Evolutionary conservation across 192 early-diverging fungal species (phyloP).

Genomic region (Entomortierella beljakovae): DNA sequence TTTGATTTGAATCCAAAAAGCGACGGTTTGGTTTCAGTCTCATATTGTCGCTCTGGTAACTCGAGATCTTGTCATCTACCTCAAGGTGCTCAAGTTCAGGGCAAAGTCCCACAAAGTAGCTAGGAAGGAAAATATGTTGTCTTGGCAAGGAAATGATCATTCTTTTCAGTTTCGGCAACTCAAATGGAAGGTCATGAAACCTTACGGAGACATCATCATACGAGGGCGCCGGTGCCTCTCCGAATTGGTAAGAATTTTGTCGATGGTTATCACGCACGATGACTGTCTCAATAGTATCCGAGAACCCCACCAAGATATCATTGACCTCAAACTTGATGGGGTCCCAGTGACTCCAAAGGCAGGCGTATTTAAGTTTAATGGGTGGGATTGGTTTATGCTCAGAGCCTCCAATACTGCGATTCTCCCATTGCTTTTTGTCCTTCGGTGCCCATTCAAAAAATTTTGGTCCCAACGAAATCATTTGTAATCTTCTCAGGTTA

Average conservation of each 20-base stretch:
- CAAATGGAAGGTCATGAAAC: neutral
- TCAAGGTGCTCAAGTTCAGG: conserved; percentile 7
- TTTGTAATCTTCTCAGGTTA: neutral
- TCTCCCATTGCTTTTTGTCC: neutral
- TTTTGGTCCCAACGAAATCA: neutral
- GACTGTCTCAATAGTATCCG: conserved; percentile 2
- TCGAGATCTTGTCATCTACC: neutral
- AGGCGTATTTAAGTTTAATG: neutral
- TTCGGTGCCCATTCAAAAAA: conserved; percentile 20
- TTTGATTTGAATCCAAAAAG: no score
- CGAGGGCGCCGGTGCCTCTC: neutral
- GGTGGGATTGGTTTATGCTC: neutral
- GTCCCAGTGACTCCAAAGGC: neutral
- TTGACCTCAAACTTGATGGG: conserved; percentile 1
- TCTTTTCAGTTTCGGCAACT: neutral
- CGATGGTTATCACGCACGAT: neutral
- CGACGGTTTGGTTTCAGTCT: no score
- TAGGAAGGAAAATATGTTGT: neutral
- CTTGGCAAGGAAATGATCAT: neutral
- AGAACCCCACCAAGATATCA: conserved; percentile 5
- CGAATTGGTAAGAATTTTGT: no score
- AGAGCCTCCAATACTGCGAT: neutral
- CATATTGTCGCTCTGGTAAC: neutral
- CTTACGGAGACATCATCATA: neutral
- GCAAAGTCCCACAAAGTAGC: neutral